Evolutionary conservation across 2,329 filamentous ascomycete species (phyloP).

Genomic region (Zasmidium citrigriseum): DNA sequence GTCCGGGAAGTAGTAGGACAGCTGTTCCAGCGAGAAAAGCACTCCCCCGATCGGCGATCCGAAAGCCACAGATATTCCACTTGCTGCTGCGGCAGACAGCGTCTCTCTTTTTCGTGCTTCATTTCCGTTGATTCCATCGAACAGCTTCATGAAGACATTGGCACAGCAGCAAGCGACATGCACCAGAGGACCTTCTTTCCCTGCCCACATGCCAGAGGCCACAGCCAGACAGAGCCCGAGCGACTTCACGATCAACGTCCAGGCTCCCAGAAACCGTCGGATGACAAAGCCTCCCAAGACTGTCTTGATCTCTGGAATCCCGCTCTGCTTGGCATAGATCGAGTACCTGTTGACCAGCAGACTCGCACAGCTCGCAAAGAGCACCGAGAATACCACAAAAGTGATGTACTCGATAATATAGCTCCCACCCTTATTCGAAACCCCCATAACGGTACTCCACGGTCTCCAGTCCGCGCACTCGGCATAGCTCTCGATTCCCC

Average conservation of each 20-base stretch:
- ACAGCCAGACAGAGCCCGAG: slow-evolving; percentile 87
- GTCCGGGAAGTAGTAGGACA: slow-evolving; percentile 97
- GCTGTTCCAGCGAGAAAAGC: slow-evolving; percentile 92
- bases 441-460: slow-evolving; percentile 76
- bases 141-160: slow-evolving; percentile 89
- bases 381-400: slow-evolving; percentile 82
- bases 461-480: slow-evolving; percentile 85
- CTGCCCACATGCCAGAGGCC: slow-evolving; percentile 92
- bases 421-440: slow-evolving; percentile 65
- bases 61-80: slow-evolving; percentile 91
- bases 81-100: slow-evolving; percentile 86
- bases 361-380: slow-evolving; percentile 77
- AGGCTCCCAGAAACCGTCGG: slow-evolving; percentile 77
- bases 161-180: slow-evolving; percentile 97
- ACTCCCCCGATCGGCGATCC: slow-evolving; percentile 93
- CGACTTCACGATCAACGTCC: slow-evolving; percentile 89
- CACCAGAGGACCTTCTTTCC: slow-evolving; percentile 92
- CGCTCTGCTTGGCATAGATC: slow-evolving; percentile 86
- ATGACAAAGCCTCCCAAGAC: slow-evolving; percentile 94
- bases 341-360: slow-evolving; percentile 82
- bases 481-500: slow-evolving; percentile 77
- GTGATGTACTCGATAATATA: slow-evolving; percentile 88
- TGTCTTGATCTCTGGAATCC: slow-evolving; percentile 97
- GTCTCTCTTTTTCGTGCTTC: slow-evolving; percentile 95
- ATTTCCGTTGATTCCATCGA: slow-evolving; percentile 77